These are phyloP conservation scores for Suhomyces ambrosiae DNA, from an alignment of 1,139 yeast species.

Conservation along the genomic window DNA sequence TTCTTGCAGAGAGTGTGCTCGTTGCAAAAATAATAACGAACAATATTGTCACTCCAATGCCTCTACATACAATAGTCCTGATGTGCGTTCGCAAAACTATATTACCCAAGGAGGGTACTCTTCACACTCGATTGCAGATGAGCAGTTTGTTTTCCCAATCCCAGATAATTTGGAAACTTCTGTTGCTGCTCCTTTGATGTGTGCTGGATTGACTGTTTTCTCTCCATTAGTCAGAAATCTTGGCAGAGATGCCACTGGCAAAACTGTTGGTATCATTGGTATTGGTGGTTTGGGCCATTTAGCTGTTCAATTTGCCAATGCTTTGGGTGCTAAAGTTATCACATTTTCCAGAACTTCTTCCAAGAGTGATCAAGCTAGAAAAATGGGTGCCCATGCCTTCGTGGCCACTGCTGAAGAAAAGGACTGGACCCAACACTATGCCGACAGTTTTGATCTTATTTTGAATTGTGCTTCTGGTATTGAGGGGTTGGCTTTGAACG, in stretches of 20 bases:
- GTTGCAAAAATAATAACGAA: slow-evolving; percentile 46
- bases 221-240: slow-evolving; percentile 50
- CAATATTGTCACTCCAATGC: slow-evolving; percentile 48
- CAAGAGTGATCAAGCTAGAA: slow-evolving; percentile 53
- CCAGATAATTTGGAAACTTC: slow-evolving; percentile 46
- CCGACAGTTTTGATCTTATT: slow-evolving; percentile 45
- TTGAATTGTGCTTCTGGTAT: slow-evolving; percentile 53
- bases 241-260: slow-evolving; percentile 39
- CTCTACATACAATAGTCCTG: slow-evolving; percentile 43
- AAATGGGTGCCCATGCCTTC: slow-evolving; percentile 55
- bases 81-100: slow-evolving; percentile 41
- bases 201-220: slow-evolving; percentile 56
- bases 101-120: slow-evolving; percentile 59
- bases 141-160: slow-evolving; percentile 49
- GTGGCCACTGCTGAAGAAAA: slow-evolving; percentile 49
- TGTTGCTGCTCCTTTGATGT: slow-evolving; percentile 52
- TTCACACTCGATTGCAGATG: slow-evolving; percentile 49
- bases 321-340: slow-evolving; percentile 58
- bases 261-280: slow-evolving; percentile 56
- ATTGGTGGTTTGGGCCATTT: slow-evolving; percentile 66
- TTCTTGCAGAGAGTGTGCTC: slow-evolving; percentile 47
- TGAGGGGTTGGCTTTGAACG: slow-evolving; percentile 27
- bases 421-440: slow-evolving; percentile 37
- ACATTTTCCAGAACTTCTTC: slow-evolving; percentile 53
- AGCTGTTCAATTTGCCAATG: slow-evolving; percentile 58